Percentiles rank a stretch among this genome's conserved stretches.
phyloP scores from a whole-genome alignment of 106 monocot genomes.

The Narthecium ossifragum region DNA sequence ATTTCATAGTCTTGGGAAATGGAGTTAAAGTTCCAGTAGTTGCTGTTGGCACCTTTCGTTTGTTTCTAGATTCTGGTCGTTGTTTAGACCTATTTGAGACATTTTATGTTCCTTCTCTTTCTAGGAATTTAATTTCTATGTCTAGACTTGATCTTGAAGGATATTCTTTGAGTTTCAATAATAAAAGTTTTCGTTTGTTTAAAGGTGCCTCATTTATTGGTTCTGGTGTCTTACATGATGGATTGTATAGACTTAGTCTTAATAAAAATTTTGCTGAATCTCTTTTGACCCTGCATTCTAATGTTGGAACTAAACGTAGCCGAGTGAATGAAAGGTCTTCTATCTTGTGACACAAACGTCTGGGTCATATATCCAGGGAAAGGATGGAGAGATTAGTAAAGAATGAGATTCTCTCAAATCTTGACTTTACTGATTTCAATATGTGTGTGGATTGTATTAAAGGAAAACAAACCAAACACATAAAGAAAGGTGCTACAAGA shows the following conservation, averaged over 20 bases:
- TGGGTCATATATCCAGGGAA: conserved; percentile 5
- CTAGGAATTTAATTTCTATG: conserved; percentile 18
- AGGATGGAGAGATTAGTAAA: conserved; percentile 7
- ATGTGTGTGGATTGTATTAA: conserved; percentile 13
- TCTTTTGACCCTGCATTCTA: neutral
- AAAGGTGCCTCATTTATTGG: conserved; percentile 4
- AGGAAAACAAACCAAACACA: conserved; percentile 7
- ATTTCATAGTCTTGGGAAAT: conserved; percentile 10
- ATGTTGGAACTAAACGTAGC: neutral
- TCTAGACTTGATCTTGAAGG: conserved; percentile 2
- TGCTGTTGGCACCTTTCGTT: neutral
- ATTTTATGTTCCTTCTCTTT: conserved; percentile 17
- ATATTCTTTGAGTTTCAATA: neutral
- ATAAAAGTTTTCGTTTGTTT: neutral
- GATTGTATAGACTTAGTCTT: neutral
- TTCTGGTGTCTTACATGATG: neutral
- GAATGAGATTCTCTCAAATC: neutral
- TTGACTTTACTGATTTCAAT: conserved; percentile 5
- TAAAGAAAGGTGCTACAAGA: neutral
- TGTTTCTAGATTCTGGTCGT: neutral
- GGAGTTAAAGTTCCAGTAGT: conserved; percentile 10
- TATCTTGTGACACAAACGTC: neutral
- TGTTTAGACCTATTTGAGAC: conserved; percentile 5
- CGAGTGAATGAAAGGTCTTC: conserved; percentile 1
- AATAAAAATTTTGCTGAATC: neutral